These are phyloP conservation scores for Begonia loranthoides DNA, from an alignment of 306 rosid species.

Conservation along the genomic window DNA sequence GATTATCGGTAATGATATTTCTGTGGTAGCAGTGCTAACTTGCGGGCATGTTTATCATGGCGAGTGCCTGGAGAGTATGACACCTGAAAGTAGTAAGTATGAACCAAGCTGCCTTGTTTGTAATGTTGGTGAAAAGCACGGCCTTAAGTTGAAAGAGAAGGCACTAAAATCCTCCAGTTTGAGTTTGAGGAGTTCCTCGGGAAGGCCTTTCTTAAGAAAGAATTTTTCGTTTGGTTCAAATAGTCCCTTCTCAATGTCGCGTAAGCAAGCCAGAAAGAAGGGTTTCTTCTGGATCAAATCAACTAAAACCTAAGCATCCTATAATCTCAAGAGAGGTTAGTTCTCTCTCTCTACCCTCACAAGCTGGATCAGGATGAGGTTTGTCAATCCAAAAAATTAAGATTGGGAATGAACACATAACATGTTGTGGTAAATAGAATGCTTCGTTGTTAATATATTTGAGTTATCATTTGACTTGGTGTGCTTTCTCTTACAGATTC, in stretches of 20 bases:
- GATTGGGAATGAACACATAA: too few species aligned
- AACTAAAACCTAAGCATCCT: neutral
- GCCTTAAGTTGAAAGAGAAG: constrained; percentile 23
- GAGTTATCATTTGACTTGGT: too few species aligned
- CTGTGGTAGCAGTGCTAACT: constrained; percentile 64
- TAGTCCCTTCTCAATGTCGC: neutral
- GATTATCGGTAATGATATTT: constrained; percentile 36
- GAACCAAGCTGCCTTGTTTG: constrained; percentile 89
- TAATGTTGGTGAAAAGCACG: constrained; percentile 66
- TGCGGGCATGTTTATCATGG: constrained; percentile 90
- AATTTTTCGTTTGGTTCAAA: neutral
- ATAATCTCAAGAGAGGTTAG: neutral
- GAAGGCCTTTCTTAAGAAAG: constrained; percentile 1
- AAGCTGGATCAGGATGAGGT: too few species aligned
- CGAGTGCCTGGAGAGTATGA: constrained; percentile 77
- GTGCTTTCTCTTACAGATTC: too few species aligned
- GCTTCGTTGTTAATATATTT: too few species aligned
- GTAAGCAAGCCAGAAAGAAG: neutral
- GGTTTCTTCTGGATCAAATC: neutral
- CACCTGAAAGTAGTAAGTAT: constrained; percentile 61
- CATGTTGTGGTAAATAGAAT: too few species aligned
- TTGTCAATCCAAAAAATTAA: too few species aligned
- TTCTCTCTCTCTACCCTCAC: neutral
- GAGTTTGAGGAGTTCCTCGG: neutral
- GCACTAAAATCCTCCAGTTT: neutral